Evolutionary conservation across 495 filamentous ascomycete genomes (phyloP).

Genomic region (Penicillium longicatenatum): DNA sequence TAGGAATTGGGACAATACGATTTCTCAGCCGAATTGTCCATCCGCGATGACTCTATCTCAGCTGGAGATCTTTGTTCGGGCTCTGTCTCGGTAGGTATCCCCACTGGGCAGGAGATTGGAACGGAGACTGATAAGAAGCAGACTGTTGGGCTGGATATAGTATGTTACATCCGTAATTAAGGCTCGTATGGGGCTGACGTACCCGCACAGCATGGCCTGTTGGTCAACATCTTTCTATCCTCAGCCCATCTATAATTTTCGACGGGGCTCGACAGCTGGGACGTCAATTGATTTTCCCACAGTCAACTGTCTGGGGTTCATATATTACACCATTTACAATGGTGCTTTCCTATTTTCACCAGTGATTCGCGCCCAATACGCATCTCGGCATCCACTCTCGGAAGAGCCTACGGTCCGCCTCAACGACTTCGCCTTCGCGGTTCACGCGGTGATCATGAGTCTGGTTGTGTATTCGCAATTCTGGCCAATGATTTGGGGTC

Average conservation of each 20-base stretch:
- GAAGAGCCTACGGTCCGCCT: slow-evolving; percentile 79
- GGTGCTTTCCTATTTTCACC: slow-evolving; percentile 74
- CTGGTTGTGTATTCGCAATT: slow-evolving; percentile 72
- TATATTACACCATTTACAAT: slow-evolving; percentile 75
- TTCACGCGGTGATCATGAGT: slow-evolving; percentile 73
- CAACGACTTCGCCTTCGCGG: slow-evolving; percentile 88
- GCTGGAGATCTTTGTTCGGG: slow-evolving; percentile 40
- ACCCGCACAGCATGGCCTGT: slow-evolving; percentile 52
- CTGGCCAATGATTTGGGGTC: slow-evolving; percentile 71
- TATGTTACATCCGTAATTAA: slow-evolving; percentile 26
- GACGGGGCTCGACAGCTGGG: slow-evolving; percentile 73
- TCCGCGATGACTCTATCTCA: slow-evolving; percentile 22
- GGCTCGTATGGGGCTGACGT: slow-evolving; percentile 4
- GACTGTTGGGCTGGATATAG: slow-evolving; percentile 49
- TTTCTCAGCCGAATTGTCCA: neutral
- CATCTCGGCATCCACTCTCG: slow-evolving; percentile 68
- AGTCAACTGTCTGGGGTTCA: slow-evolving; percentile 82
- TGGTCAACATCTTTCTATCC: slow-evolving; percentile 95
- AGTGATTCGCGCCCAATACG: slow-evolving; percentile 78
- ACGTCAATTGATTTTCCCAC: slow-evolving; percentile 84
- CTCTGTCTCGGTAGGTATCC: slow-evolving; percentile 44
- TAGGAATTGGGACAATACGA: neutral
- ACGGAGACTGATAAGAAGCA: slow-evolving; percentile 22
- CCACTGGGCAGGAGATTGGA: neutral
- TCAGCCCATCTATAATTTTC: slow-evolving; percentile 76